Conservation (phyloP, 2,329 filamentous ascomycete genomes). For the Balansia obtecta region DNA sequence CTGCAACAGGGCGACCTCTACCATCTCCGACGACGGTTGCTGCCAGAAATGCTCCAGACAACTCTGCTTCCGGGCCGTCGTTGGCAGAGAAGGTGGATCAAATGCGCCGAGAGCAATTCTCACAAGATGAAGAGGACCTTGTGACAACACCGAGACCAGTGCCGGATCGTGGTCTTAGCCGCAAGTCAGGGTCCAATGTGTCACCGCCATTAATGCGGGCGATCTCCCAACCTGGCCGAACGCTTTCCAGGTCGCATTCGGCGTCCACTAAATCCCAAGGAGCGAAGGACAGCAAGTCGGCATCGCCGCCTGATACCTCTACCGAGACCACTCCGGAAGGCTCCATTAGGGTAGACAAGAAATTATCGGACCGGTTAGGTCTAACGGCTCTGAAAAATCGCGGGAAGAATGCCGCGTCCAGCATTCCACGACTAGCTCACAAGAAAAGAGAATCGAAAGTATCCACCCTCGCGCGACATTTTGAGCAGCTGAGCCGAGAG, state of each 20-base stretch:
- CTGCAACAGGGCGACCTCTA: conserved; percentile 9
- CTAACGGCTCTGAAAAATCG: conserved; percentile 50
- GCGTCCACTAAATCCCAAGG: conserved; percentile 28
- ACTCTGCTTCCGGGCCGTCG: conserved; percentile 11
- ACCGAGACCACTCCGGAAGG: conserved; percentile 21
- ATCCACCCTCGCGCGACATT: conserved; percentile 85
- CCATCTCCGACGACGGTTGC: conserved; percentile 11
- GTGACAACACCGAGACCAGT: conserved; percentile 14
- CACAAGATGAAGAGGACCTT: conserved; percentile 14
- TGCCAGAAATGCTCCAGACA: conserved; percentile 10
- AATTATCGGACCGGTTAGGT: conserved; percentile 60
- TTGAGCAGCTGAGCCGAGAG: conserved; percentile 90
- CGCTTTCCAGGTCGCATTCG: conserved; percentile 33
- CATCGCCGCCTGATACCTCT: conserved; percentile 11
- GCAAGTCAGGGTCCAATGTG: conserved; percentile 31
- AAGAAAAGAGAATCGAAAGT: conserved; percentile 67
- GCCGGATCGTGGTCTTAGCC: conserved; percentile 25
- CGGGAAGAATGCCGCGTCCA: conserved; percentile 49
- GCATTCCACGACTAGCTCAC: conserved; percentile 79
- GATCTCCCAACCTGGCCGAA: conserved; percentile 37
- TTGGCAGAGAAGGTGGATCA: conserved; percentile 37
- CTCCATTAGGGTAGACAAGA: conserved; percentile 52
- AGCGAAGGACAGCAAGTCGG: conserved; percentile 21
- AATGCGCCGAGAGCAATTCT: conserved; percentile 35
- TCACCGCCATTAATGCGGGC: conserved; percentile 43